Conservation (phyloP, 2,329 filamentous ascomycete genomes). For the Arthrobotrys entomopaga region DNA sequence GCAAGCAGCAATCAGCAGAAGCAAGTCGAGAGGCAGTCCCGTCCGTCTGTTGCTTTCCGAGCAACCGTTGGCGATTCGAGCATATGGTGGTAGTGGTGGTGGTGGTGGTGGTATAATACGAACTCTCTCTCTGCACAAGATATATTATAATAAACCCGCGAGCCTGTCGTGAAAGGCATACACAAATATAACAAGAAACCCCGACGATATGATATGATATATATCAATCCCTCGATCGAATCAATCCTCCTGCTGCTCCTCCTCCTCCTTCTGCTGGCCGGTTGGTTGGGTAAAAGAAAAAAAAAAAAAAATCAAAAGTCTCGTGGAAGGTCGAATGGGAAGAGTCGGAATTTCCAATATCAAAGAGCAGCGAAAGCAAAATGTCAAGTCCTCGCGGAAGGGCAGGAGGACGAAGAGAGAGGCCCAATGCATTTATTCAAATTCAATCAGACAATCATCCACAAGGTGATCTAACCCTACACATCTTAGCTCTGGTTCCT, state of each 20-base stretch:
- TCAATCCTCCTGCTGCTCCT: neutral
- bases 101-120: constrained; percentile 1
- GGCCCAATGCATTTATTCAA: constrained; percentile 55
- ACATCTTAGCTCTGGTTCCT: constrained; percentile 54
- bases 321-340: neutral
- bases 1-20: no score
- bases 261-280: neutral
- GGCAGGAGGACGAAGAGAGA: constrained; percentile 40
- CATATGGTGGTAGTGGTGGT: constrained; percentile 23
- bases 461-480: constrained; percentile 46
- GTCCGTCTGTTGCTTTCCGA: constrained; percentile 11
- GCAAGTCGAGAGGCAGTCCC: constrained; percentile 10
- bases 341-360: neutral
- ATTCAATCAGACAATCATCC: constrained; percentile 47
- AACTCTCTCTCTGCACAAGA: constrained; percentile 27
- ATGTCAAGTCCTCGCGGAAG: constrained; percentile 43
- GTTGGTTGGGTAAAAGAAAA: constrained; percentile 2
- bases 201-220: neutral
- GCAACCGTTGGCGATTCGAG: constrained; percentile 46
- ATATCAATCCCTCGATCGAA: neutral
- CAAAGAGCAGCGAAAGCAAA: constrained; percentile 7
- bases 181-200: constrained; percentile 5
- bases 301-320: no score
- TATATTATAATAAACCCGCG: constrained; percentile 14
- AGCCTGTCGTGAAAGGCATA: constrained; percentile 44